Percentiles rank a stretch among this genome's conserved stretches.
phyloP scores from a whole-genome alignment of 331 rosid genomes.

The Telfairia occidentalis region DNA sequence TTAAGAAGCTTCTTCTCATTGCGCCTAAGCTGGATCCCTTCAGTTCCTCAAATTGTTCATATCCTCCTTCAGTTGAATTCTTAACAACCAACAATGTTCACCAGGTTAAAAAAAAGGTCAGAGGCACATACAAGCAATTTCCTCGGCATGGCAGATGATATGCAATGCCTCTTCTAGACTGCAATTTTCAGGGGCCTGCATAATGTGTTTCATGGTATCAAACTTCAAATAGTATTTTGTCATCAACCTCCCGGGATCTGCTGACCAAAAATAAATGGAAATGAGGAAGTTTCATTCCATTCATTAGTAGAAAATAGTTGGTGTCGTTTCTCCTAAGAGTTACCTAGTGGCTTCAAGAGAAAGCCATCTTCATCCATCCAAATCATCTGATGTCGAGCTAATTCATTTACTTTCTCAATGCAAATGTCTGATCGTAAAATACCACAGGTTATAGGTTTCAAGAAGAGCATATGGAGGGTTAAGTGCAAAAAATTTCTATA shows the following conservation, averaged over 20 bases:
- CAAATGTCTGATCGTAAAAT: conserved; percentile 49
- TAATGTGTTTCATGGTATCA: conserved; percentile 83
- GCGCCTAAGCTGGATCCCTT: conserved; percentile 98
- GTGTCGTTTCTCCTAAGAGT: conserved; percentile 8
- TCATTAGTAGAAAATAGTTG: conserved; percentile 5
- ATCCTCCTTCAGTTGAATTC: conserved; percentile 15
- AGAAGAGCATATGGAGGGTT: conserved; percentile 6
- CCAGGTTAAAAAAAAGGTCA: not conserved
- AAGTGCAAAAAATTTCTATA: not conserved
- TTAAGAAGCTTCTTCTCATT: conserved; percentile 83
- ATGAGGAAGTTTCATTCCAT: conserved; percentile 17
- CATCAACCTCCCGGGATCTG: conserved; percentile 96
- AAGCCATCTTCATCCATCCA: conserved; percentile 96
- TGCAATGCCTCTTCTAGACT: conserved; percentile 65
- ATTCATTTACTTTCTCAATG: conserved; percentile 70
- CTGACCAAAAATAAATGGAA: conserved; percentile 8
- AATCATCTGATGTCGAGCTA: conserved; percentile 64
- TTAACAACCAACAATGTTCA: conserved; percentile 4
- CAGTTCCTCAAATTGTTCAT: conserved; percentile 18
- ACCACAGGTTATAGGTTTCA: conserved; percentile 13
- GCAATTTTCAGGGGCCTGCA: conserved; percentile 68
- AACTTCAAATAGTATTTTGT: conserved; percentile 93
- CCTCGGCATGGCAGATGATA: conserved; percentile 75
- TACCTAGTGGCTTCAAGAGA: conserved; percentile 89
- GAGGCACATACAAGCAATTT: conserved; percentile 60